Percentiles rank a stretch among this genome's conserved stretches.
phyloP scores from a whole-genome alignment of 495 filamentous ascomycete genomes.

The Aspergillus taichungensis region DNA sequence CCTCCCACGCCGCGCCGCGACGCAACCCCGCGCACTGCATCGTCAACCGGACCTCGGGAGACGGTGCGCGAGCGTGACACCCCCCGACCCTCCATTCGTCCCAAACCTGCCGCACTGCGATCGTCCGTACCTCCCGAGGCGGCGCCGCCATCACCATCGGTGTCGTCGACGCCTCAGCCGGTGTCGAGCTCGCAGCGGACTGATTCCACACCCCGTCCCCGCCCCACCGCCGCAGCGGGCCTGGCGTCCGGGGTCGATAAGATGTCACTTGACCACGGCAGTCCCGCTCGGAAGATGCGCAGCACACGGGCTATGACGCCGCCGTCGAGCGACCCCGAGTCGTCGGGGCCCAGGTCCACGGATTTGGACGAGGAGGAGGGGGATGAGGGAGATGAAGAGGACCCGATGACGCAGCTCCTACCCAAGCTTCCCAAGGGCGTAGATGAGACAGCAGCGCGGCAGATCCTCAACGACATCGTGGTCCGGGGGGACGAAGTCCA shows the following conservation, averaged over 20 bases:
- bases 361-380: conserved; percentile 26
- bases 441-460: conserved; percentile 72
- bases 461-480: conserved; percentile 95
- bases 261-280: conserved; percentile 17
- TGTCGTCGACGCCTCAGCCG: conserved; percentile 8
- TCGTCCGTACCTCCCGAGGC: conserved; percentile 13
- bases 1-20: conserved; percentile 1
- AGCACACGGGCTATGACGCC: conserved; percentile 30
- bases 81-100: conserved; percentile 28
- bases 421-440: conserved; percentile 72
- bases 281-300: conserved; percentile 18
- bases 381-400: conserved; percentile 31
- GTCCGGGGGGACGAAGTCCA: conserved; percentile 90
- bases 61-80: conserved; percentile 11
- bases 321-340: conserved; percentile 38
- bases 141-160: conserved; percentile 16
- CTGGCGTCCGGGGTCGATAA: conserved; percentile 18
- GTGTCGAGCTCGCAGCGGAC: conserved; percentile 12
- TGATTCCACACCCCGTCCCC: conserved; percentile 19
- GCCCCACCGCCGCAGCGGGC: conserved; percentile 3
- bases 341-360: conserved; percentile 19
- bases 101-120: conserved; percentile 25
- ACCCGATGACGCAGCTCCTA: conserved; percentile 51
- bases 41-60: conserved; percentile 16
- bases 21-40: no score